phyloP scores from a whole-genome alignment of 805 yeast species.

The Myxozyma neotropica region DNA sequence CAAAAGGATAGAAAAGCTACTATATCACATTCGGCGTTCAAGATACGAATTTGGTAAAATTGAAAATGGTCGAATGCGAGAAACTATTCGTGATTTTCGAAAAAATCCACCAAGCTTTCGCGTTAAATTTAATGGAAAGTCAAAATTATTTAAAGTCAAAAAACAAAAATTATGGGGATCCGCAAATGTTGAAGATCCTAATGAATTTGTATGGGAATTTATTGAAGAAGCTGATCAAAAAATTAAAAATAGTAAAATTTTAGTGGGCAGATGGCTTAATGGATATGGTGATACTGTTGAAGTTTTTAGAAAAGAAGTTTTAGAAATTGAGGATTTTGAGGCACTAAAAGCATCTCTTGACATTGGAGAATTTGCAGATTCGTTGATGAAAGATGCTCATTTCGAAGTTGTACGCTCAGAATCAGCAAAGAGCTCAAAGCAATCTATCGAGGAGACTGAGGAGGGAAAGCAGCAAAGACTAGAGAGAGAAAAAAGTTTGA shows the following conservation, averaged over 20 bases:
- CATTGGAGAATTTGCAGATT: conserved; percentile 9
- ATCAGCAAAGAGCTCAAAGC: background rate
- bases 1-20: background rate
- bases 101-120: conserved; percentile 61
- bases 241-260: conserved; percentile 55
- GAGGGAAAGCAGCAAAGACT: conserved; percentile 15
- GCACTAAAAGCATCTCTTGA: conserved; percentile 10
- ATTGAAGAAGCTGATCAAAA: conserved; percentile 78
- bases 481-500: conserved; percentile 21
- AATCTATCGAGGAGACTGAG: conserved; percentile 10
- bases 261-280: conserved; percentile 29
- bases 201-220: conserved; percentile 66
- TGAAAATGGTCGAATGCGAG: conserved; percentile 57
- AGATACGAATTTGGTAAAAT: conserved; percentile 18
- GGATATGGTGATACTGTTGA: conserved; percentile 32
- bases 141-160: conserved; percentile 59
- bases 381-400: conserved; percentile 2
- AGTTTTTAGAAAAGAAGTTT: background rate
- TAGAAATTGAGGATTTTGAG: conserved; percentile 14
- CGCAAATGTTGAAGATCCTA: conserved; percentile 63
- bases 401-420: conserved; percentile 7
- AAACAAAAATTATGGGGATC: conserved; percentile 92
- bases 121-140: conserved; percentile 55
- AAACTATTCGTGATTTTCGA: conserved; percentile 54
- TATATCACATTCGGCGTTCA: conserved; percentile 15